A percentile compares a stretch with the other conserved stretches of the same genome.
phyloP scores from a whole-genome alignment of 192 early-diverging fungal genomes.

The Chytriomyces confervae region DNA sequence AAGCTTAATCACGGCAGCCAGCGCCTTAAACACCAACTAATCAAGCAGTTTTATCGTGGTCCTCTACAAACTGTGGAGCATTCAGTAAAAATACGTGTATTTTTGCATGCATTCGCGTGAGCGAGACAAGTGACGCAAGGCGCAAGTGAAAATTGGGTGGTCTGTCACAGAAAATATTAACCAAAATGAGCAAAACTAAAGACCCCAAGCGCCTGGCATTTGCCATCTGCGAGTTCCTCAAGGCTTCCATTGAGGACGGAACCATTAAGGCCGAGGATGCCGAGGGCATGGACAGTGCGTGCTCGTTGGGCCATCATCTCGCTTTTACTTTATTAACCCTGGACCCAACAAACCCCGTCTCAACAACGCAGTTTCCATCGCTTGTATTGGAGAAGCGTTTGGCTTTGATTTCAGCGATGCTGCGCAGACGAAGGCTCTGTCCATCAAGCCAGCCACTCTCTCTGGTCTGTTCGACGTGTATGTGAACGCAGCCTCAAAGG shows the following conservation, averaged over 20 bases:
- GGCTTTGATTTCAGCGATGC: constrained; percentile 79
- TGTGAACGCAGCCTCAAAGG: constrained; percentile 80
- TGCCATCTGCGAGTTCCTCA: constrained; percentile 84
- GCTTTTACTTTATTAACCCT: not conserved
- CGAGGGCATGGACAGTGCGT: constrained; percentile 80
- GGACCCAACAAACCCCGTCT: not conserved
- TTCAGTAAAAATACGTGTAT: too few species aligned
- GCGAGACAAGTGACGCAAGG: too few species aligned
- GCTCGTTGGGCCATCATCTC: not conserved
- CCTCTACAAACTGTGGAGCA: too few species aligned
- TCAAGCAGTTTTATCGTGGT: too few species aligned
- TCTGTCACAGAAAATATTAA: not conserved
- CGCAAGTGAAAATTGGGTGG: too few species aligned
- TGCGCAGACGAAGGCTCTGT: constrained; percentile 66
- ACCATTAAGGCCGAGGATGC: constrained; percentile 77
- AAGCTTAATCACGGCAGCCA: too few species aligned
- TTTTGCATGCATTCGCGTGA: too few species aligned
- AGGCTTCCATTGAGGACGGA: constrained; percentile 67
- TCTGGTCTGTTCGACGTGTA: constrained; percentile 90
- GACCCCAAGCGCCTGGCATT: constrained; percentile 65
- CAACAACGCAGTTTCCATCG: constrained; percentile 73
- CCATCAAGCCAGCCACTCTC: constrained; percentile 86
- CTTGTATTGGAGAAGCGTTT: constrained; percentile 95
- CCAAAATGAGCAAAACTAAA: constrained; percentile 2
- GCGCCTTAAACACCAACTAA: too few species aligned